Evolutionary conservation across 1,284 basidiomycete species (phyloP).

Genomic region (Agaricales sp.): DNA sequence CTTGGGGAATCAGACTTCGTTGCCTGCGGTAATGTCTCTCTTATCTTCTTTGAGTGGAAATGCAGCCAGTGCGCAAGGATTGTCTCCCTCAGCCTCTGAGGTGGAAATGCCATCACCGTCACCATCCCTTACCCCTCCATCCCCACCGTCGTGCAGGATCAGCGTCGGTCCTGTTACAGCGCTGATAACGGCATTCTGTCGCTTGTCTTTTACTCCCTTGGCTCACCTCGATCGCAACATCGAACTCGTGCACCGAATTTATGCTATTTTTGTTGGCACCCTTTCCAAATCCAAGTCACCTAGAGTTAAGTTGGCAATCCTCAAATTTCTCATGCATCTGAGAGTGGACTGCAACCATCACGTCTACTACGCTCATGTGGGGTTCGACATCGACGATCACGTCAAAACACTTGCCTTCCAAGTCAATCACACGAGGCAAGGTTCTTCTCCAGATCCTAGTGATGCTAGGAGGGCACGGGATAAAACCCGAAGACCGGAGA

Average conservation of each 20-base stretch:
- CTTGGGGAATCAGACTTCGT: slow-evolving; percentile 31
- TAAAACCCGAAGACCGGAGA: slow-evolving; percentile 14
- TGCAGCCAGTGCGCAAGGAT: slow-evolving; percentile 14
- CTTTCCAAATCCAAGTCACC: slow-evolving; percentile 32
- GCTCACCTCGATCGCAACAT: slow-evolving; percentile 34
- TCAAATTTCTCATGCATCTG: slow-evolving; percentile 87
- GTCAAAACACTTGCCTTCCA: slow-evolving; percentile 41
- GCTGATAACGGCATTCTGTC: slow-evolving; percentile 56
- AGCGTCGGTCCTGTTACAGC: slow-evolving; percentile 53
- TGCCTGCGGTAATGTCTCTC: slow-evolving; percentile 55
- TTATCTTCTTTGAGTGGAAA: slow-evolving; percentile 47
- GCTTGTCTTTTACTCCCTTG: slow-evolving; percentile 59
- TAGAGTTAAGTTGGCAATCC: slow-evolving; percentile 58
- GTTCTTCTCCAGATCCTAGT: slow-evolving; percentile 5
- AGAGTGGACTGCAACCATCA: slow-evolving; percentile 89
- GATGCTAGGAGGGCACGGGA: slow-evolving; percentile 10
- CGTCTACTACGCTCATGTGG: slow-evolving; percentile 55
- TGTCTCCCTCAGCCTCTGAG: slow-evolving; percentile 13
- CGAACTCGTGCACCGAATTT: slow-evolving; percentile 41
- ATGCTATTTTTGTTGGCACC: slow-evolving; percentile 36
- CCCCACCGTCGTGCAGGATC: slow-evolving; percentile 21
- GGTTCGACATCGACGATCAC: slow-evolving; percentile 45
- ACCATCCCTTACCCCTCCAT: slow-evolving; percentile 8
- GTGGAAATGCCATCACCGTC: slow-evolving; percentile 7
- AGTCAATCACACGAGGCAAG: slow-evolving; percentile 33